A percentile compares a stretch with the other conserved stretches of the same genome.
These are phyloP conservation scores for Oryza longistaminata DNA, from an alignment of 176 grass and related monocot genomes.

Conservation along the genomic window DNA sequence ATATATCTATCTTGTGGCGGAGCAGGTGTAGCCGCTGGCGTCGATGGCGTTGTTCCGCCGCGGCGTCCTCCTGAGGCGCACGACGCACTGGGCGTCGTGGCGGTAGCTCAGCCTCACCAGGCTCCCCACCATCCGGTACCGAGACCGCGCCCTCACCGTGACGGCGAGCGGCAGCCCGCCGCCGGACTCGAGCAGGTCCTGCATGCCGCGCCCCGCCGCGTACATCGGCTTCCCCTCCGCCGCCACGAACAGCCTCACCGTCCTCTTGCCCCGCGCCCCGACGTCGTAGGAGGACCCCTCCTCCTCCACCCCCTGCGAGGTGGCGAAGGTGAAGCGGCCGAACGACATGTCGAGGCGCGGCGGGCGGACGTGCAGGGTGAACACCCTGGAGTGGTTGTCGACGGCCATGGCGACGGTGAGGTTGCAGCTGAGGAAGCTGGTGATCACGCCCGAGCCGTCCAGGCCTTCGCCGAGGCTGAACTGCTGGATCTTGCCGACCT, in stretches of 20 bases:
- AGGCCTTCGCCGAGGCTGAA: slow-evolving; percentile 84
- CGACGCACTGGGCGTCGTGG: slow-evolving; percentile 55
- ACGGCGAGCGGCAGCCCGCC: slow-evolving; percentile 61
- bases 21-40: slow-evolving; percentile 45
- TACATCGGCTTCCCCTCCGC: slow-evolving; percentile 88
- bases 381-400: slow-evolving; percentile 88
- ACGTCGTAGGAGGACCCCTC: slow-evolving; percentile 50
- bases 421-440: slow-evolving; percentile 86
- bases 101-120: slow-evolving; percentile 58
- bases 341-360: slow-evolving; percentile 62
- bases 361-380: slow-evolving; percentile 59
- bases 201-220: slow-evolving; percentile 74
- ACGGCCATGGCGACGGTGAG: slow-evolving; percentile 69
- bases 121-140: slow-evolving; percentile 60
- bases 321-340: slow-evolving; percentile 63
- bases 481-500: slow-evolving; percentile 50
- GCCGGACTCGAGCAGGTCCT: slow-evolving; percentile 68
- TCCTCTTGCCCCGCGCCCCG: background rate
- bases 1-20: background rate
- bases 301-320: slow-evolving; percentile 56
- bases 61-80: slow-evolving; percentile 50
- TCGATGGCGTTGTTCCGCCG: slow-evolving; percentile 23
- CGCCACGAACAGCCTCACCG: slow-evolving; percentile 47
- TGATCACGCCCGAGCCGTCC: slow-evolving; percentile 78
- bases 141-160: slow-evolving; percentile 43